These are phyloP conservation scores for Sporothrix pallida DNA, from an alignment of 2,329 filamentous ascomycete species.

Conservation along the genomic window DNA sequence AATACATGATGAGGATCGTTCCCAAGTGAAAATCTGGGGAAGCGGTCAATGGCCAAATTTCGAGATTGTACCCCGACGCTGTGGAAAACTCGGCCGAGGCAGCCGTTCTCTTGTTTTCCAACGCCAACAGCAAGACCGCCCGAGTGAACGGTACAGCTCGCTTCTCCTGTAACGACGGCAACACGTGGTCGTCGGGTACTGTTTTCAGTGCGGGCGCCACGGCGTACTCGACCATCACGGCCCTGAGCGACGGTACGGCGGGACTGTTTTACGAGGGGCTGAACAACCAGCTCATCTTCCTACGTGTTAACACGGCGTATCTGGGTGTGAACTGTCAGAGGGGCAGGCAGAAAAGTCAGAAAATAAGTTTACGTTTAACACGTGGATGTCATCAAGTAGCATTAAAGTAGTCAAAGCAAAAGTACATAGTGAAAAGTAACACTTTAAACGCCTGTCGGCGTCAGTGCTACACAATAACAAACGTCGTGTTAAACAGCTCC, in stretches of 20 bases:
- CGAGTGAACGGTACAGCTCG: background rate
- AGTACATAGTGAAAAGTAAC: too few relatives aligned
- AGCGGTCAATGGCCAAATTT: slow-evolving; percentile 1
- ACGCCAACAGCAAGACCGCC: slow-evolving; percentile 13
- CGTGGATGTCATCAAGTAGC: too few relatives aligned
- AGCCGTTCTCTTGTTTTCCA: background rate
- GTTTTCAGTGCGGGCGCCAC: background rate
- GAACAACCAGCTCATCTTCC: slow-evolving; percentile 16
- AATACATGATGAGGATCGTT: background rate
- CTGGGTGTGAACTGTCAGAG: background rate
- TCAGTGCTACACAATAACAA: slow-evolving; percentile 20
- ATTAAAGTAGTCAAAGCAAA: too few relatives aligned
- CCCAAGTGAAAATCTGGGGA: slow-evolving; percentile 1
- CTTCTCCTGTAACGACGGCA: slow-evolving; percentile 18
- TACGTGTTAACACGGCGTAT: background rate
- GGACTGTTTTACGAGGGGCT: slow-evolving; percentile 6
- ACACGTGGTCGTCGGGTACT: slow-evolving; percentile 17
- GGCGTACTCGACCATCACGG: slow-evolving; percentile 13
- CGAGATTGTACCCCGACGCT: background rate
- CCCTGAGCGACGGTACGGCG: slow-evolving; percentile 9
- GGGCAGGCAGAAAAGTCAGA: too few relatives aligned
- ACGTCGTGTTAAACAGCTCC: slow-evolving; percentile 4
- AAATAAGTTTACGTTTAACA: too few relatives aligned
- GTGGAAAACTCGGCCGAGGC: background rate
- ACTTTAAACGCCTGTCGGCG: too few relatives aligned